Base-by-base conservation (phyloP, 1,284 basidiomycete species). In the Retiboletus fuscus region DNA sequence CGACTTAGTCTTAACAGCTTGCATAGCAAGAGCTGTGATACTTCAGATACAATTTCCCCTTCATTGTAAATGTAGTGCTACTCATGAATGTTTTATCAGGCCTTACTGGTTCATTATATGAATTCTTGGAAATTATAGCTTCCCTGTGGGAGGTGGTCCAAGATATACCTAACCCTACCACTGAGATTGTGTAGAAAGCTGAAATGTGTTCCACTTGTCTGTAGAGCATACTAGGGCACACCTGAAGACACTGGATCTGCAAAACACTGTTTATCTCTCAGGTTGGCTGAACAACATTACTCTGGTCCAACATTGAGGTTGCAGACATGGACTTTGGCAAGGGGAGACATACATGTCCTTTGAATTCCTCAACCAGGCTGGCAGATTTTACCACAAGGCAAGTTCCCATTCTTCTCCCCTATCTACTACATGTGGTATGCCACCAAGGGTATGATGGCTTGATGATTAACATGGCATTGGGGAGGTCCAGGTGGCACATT, bases 401-500 rank as follows among this genome's bases (percentile, higher is more conserved):
- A 64, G 84, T 83, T 60, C 28, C 39, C 62, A 20, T 43, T 28
- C 16, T 44, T 47, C 41, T 7, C 62, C 22, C 28, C 43, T 47
- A 49, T 64, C 43, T 28, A 18, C 26, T 39, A 28, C 12, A 28
- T 22, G 39, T 5, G 2, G 41, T 46, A n/a, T 44, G 61, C 44
- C 18, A 16, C n/a, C n/a, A 28, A 61, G 53, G 20, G 26, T 51
- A 46, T 24, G 65, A 65, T 63, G 16, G 28, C 63, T 71, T 8
- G 77, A 64, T 15, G 28, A 41, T 70, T 16, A 64, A 69, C 67
- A 69, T 72, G 91, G 87, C 87, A 93, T 66, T 95, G 94, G 95
- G 95, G 95, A 64, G 95, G 96, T 80, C 95, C 96, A n/a, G 15
- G 95, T 95, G 2, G 91, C 96, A 11, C 95, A 96, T 78, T 93